Evolutionary conservation across 352 stramenopile species (phyloP), one percentile per base, ranked within the genome.

Genomic region (Globisporangium cystogenes): DNA sequence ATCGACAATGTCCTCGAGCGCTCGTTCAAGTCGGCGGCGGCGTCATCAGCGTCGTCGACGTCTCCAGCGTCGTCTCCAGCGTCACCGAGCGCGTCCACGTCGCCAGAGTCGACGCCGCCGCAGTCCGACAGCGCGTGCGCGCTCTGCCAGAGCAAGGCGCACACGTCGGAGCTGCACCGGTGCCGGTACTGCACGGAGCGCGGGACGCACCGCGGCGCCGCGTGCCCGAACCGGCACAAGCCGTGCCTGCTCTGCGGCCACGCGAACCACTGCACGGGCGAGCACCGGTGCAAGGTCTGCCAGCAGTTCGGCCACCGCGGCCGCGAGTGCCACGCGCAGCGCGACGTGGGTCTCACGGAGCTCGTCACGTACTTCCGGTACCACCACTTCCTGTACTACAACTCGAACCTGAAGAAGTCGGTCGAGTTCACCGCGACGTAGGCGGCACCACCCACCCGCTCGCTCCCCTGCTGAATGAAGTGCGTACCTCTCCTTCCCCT

Each of bases 321-420:
- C 36, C 83, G 83, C 40, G 81, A 93, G 53, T 93, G 83, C 59
- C 83, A 93, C 60, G 68, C 72, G 33, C 83, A 93, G 51, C 76
- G 83, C 50, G 81, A 91, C 53, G 83, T 92, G 16, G 83, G 83
- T 5, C 69, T 89, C 59, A 70, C 83, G 16, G 83, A 94, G 58
- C 62, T 94, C 47, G 48, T 92, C 29, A 88, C 83, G 37, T 91
- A 90, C 67, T 94, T 91, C 59, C 83, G 82, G 20, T 94, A 86
- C 60, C 83, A 94, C 42, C 74, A 92, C 54, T 94, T 91, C 59
- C 65, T 94, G 18, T 94, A 94, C 59, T 94, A 94, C 76, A 92
- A 91, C 63, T 74, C 74, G 35, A 94, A 94, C 54, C 68, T 94
- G 50, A 92, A 92, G 52, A 87, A 87, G 56, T 90, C 82, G 40